A percentile compares a stretch with the other conserved stretches of the same genome.
These are phyloP conservation scores for Hyaloscypha finlandica DNA, from an alignment of 495 filamentous ascomycete genomes.

Conservation along the genomic window DNA sequence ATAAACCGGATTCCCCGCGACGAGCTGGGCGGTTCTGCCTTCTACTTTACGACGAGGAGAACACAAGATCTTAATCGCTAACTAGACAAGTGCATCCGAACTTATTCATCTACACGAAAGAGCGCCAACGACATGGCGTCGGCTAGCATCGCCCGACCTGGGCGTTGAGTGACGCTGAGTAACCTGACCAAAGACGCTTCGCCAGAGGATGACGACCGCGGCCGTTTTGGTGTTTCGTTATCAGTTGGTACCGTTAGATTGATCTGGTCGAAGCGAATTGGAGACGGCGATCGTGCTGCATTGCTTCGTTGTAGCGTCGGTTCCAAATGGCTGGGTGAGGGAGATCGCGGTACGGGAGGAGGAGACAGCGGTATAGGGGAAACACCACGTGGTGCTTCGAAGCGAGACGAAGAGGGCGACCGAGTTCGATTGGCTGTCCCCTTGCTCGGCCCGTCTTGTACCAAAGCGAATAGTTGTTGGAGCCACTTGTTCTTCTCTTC, in stretches of 20 bases:
- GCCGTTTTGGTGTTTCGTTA: not conserved
- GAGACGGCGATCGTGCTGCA: constrained; percentile 3
- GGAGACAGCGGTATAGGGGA: not conserved
- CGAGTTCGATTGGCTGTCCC: not conserved
- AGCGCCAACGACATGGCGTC: constrained; percentile 15
- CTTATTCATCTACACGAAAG: constrained; percentile 12
- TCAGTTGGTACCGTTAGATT: not conserved
- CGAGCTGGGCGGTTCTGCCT: too few relatives aligned
- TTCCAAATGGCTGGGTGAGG: not conserved
- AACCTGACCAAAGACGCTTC: constrained; percentile 7
- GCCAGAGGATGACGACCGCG: not conserved
- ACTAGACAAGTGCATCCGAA: not conserved
- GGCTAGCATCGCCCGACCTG: not conserved
- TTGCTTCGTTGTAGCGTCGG: constrained; percentile 10
- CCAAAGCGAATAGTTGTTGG: not conserved
- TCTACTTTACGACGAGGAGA: too few relatives aligned
- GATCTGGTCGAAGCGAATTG: not conserved
- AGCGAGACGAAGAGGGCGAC: constrained; percentile 7
- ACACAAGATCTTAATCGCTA: too few relatives aligned
- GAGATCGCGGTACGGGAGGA: not conserved
- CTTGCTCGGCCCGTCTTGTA: constrained; percentile 10
- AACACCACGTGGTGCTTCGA: constrained; percentile 4
- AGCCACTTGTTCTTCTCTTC: constrained; percentile 15
- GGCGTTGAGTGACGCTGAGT: constrained; percentile 6
- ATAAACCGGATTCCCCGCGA: too few relatives aligned